Evolutionary conservation across 306 rosid species (phyloP).

Genomic region (apple (Malus domestica)): DNA sequence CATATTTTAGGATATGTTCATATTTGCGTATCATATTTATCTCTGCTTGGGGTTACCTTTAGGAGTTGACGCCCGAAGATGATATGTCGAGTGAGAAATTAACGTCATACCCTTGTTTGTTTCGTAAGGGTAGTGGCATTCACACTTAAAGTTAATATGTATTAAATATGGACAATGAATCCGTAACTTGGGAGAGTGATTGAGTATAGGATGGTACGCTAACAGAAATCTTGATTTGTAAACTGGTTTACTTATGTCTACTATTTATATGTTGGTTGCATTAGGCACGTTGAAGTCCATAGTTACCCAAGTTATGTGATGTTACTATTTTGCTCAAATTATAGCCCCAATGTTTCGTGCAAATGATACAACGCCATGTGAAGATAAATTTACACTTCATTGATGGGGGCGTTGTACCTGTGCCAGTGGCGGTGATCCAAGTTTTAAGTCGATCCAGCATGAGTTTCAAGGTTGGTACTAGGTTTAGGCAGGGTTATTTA

Average conservation of each 20-base stretch:
- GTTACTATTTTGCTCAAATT: neutral
- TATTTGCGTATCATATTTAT: conserved; percentile 30
- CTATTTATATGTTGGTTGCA: neutral
- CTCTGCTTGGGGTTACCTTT: conserved; percentile 26
- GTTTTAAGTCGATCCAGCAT: too few species aligned
- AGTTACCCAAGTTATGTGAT: too few species aligned
- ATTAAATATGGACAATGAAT: conserved; percentile 28
- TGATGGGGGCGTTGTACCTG: neutral
- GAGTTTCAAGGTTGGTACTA: too few species aligned
- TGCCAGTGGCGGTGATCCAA: too few species aligned
- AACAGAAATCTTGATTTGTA: neutral
- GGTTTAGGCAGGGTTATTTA: too few species aligned
- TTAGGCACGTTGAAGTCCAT: too few species aligned
- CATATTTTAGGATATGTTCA: conserved; percentile 40
- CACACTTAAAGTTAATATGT: conserved; percentile 13
- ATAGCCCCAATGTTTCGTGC: neutral
- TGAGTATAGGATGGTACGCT: neutral
- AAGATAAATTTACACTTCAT: neutral
- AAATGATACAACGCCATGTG: neutral
- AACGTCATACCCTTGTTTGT: conserved; percentile 25
- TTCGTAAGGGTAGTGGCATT: conserved; percentile 17
- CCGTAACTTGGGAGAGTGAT: conserved; percentile 7
- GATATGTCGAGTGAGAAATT: conserved; percentile 44
- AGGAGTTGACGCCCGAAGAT: conserved; percentile 27
- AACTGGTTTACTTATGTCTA: neutral